A percentile compares a stretch with the other conserved stretches of the same genome.
Conservation (phyloP, 176 grass and related monocot species). For the Triticum timopheevii region DNA sequence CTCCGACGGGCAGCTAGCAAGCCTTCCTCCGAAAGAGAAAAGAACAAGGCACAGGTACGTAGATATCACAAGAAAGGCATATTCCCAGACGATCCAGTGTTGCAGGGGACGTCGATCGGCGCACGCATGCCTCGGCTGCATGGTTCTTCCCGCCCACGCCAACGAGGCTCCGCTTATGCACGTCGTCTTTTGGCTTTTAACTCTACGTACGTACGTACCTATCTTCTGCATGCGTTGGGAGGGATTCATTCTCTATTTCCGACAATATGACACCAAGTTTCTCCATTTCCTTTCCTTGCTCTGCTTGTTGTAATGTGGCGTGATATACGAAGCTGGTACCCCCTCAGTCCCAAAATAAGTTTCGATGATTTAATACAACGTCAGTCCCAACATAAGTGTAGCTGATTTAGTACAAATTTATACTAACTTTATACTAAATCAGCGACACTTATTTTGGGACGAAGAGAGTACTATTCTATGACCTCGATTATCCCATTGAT, state of each 20-base stretch:
- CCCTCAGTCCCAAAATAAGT: too few relatives aligned
- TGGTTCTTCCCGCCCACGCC: neutral
- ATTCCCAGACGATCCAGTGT: neutral
- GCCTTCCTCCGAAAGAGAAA: neutral
- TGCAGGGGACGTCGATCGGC: neutral
- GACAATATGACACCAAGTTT: too few relatives aligned
- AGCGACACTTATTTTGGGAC: too few relatives aligned
- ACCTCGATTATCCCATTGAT: neutral
- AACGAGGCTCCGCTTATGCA: neutral
- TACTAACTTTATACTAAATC: too few relatives aligned
- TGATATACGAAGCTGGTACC: too few relatives aligned
- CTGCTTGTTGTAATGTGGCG: too few relatives aligned
- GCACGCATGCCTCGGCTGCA: neutral
- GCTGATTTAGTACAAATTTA: too few relatives aligned
- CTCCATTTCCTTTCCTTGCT: too few relatives aligned
- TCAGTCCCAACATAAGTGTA: too few relatives aligned
- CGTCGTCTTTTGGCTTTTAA: neutral
- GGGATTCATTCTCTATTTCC: too few relatives aligned
- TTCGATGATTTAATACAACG: too few relatives aligned
- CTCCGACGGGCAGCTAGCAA: neutral
- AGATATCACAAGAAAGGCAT: conserved; percentile 3
- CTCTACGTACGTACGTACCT: neutral
- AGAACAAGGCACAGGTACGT: neutral
- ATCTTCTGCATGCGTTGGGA: neutral
- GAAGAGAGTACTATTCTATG: too few relatives aligned